Evolutionary conservation across 108 stramenopile genomes (phyloP).

Genomic region (Mediolabrus comicus): DNA sequence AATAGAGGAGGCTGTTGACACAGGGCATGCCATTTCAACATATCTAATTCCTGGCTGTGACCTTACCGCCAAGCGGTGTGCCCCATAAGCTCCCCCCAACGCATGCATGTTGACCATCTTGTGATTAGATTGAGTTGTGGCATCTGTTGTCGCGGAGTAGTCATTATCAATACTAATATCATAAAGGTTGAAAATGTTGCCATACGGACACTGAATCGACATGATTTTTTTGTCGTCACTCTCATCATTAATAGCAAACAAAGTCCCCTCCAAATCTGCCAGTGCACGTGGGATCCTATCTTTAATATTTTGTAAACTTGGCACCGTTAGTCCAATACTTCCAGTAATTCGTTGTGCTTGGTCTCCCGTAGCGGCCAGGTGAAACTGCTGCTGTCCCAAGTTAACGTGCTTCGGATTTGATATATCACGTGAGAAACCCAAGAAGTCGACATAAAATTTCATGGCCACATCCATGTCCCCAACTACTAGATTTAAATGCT

Average conservation of each 20-base stretch:
- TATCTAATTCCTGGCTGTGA: constrained; percentile 45
- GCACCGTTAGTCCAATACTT: constrained; percentile 46
- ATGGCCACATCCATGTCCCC: constrained; percentile 41
- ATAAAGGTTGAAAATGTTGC: constrained; percentile 49
- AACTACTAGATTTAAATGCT: constrained; percentile 67
- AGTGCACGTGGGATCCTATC: constrained; percentile 12
- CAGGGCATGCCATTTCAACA: constrained; percentile 37
- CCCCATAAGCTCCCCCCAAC: constrained; percentile 32
- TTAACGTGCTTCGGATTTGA: constrained; percentile 57
- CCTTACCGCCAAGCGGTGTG: constrained; percentile 41
- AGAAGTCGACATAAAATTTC: constrained; percentile 55
- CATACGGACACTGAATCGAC: constrained; percentile 52
- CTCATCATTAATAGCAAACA: constrained; percentile 29
- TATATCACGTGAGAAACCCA: constrained; percentile 49
- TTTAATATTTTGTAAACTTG: constrained; percentile 36
- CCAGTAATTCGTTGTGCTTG: constrained; percentile 40
- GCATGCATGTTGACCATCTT: constrained; percentile 50
- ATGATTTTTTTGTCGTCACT: constrained; percentile 14
- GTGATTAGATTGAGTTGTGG: constrained; percentile 11
- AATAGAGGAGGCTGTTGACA: constrained; percentile 16
- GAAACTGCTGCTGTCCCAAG: constrained; percentile 72
- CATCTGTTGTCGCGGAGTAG: background rate
- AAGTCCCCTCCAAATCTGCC: constrained; percentile 15
- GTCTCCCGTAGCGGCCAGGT: constrained; percentile 50
- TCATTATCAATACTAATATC: constrained; percentile 36